Evolutionary conservation across 2,329 filamentous ascomycete genomes (phyloP).

Genomic region (Ophiosphaerella herpotricha): DNA sequence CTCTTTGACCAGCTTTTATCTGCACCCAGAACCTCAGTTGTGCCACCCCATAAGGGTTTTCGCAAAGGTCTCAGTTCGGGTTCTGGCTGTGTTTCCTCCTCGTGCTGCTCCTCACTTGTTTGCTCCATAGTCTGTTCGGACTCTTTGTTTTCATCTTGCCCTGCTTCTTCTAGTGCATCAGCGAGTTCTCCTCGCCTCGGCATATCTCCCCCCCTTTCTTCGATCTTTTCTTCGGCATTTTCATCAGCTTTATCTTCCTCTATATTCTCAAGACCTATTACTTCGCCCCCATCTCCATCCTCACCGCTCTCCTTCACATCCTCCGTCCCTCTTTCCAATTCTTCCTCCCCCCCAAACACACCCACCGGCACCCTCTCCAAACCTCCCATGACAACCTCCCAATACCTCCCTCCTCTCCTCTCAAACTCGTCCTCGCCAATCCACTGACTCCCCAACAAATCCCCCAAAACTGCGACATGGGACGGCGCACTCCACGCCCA

Average conservation of each 20-base stretch:
- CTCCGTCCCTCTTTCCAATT: neutral
- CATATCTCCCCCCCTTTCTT: neutral
- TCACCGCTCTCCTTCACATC: slow-evolving; percentile 3
- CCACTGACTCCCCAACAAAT: slow-evolving; percentile 95
- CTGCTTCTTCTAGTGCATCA: neutral
- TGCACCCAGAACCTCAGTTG: slow-evolving; percentile 46
- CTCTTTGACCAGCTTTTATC: slow-evolving; percentile 70
- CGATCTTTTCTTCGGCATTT: neutral
- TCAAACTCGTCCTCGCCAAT: slow-evolving; percentile 84
- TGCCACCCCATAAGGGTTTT: slow-evolving; percentile 28
- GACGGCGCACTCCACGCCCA: slow-evolving; percentile 85
- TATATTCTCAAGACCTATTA: slow-evolving; percentile 1
- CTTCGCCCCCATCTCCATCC: slow-evolving; percentile 4
- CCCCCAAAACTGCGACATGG: slow-evolving; percentile 86
- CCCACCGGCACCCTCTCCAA: slow-evolving; percentile 63
- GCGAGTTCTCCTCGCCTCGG: too few relatives aligned
- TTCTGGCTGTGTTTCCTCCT: neutral
- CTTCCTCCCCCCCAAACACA: slow-evolving; percentile 20
- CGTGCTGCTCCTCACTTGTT: slow-evolving; percentile 10
- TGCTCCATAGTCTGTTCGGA: slow-evolving; percentile 27
- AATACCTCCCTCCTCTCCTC: slow-evolving; percentile 73
- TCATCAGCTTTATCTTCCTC: neutral
- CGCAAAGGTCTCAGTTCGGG: slow-evolving; percentile 9
- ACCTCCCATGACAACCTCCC: slow-evolving; percentile 77
- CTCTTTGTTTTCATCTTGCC: slow-evolving; percentile 18